Base-by-base conservation (phyloP, 2,329 filamentous ascomycete genomes). In the Pestalotiopsis fici region DNA sequence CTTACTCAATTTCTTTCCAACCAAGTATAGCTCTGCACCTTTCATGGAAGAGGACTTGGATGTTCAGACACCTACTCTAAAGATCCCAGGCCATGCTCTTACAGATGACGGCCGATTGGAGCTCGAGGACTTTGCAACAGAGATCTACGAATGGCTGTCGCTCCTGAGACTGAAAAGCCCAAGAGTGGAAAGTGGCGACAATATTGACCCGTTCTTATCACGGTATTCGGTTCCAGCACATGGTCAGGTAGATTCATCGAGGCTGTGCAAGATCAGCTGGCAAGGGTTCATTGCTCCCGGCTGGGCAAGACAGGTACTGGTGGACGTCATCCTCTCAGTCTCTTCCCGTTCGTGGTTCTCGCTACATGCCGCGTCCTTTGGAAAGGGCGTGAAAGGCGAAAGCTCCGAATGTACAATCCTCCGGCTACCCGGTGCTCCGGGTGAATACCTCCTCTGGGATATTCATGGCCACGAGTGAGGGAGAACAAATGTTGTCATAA, bases 101-200 rank as follows among this genome's bases (percentile, higher is more conserved):
- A 71, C 78, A 59, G 70, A 75, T 2, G 72, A 79, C 43, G 82
- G 83, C 50, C 77, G 79, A 64, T 80, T 82, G 55, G 85, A 87
- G 7, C 82, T 93, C 43, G 88, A 92, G 67, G 89, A 93, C 25
- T 85, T 85, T 68, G 86, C 87, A 1, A 83, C 86, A 0, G 88
- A 90, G 21, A 75, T 91, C 13, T 89, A 94, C 70, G 93, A 96
- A 79, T 96, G 91, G 90, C 75, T 95, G 0, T 90, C 90, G 2
- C 79, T 97, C n/a, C 76, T 91, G 4, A 84, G 86, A 12, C 82
- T 94, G 0, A 80, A 83, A 11, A 93, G 91, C 66, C 88, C 90
- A n/a, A 84, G 92, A 27, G 76, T 95, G 21, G 73, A 78, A 12
- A 76, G 79, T 3, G 76, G 75, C 11, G 91, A 95, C 76, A 76